phyloP scores from a whole-genome alignment of 2,329 filamentous ascomycete species.

The Colletotrichum salicis region DNA sequence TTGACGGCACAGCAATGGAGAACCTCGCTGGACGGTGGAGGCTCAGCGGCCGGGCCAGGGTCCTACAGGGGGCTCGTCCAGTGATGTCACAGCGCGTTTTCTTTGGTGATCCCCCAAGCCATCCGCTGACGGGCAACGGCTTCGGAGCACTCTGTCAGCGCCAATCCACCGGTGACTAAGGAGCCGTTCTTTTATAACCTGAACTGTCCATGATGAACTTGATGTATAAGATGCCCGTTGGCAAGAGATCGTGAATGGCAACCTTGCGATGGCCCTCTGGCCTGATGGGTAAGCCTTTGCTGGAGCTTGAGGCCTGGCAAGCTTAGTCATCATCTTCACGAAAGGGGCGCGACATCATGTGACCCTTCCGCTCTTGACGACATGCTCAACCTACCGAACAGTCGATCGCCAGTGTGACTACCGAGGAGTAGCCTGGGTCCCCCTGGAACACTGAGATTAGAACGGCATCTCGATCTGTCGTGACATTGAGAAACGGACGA shows the following conservation, averaged over 20 bases:
- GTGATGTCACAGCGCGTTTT: conserved; percentile 25
- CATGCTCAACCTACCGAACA: not conserved
- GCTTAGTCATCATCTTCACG: conserved; percentile 3
- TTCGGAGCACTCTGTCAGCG: not conserved
- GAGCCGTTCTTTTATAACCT: not conserved
- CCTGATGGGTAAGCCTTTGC: not conserved
- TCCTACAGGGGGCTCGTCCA: conserved; percentile 8
- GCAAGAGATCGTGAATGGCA: no score
- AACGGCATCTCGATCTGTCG: not conserved
- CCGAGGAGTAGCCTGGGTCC: no score
- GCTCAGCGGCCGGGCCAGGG: conserved; percentile 12
- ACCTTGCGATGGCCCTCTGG: no score
- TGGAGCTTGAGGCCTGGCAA: no score
- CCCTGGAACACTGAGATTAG: no score
- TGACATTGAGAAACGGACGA: no score
- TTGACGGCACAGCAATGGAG: conserved; percentile 11
- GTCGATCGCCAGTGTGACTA: not conserved
- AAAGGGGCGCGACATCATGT: conserved; percentile 31
- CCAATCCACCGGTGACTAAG: not conserved
- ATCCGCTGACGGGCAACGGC: not conserved
- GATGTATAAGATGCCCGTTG: not conserved
- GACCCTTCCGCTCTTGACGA: not conserved
- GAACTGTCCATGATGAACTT: not conserved
- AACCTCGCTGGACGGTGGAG: conserved; percentile 1
- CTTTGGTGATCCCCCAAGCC: not conserved